These are phyloP conservation scores for Aspergillus bertholletiae DNA, from an alignment of 495 filamentous ascomycete genomes.

Conservation along the genomic window DNA sequence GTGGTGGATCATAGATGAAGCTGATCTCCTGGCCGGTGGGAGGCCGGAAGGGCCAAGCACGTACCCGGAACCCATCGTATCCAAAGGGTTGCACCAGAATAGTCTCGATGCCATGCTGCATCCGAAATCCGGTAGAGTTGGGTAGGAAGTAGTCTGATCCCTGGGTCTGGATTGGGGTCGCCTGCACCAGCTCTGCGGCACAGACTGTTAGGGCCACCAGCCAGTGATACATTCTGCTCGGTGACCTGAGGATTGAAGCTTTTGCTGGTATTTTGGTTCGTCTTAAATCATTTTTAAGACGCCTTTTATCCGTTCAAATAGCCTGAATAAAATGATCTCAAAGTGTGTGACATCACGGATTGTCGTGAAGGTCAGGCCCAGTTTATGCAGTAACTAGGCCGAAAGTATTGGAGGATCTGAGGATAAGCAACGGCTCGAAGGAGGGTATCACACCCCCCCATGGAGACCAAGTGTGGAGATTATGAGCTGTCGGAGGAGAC, in stretches of 20 bases:
- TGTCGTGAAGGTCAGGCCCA: too few relatives aligned
- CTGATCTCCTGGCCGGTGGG: constrained; percentile 24
- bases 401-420: background rate
- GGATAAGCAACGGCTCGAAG: background rate
- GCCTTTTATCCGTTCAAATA: background rate
- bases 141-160: constrained; percentile 12
- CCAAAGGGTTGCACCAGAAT: constrained; percentile 29
- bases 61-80: constrained; percentile 29
- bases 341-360: background rate
- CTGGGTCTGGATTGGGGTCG: background rate
- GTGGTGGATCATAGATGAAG: constrained; percentile 28
- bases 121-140: constrained; percentile 22
- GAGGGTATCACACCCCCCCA: background rate
- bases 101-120: constrained; percentile 29
- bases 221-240: background rate
- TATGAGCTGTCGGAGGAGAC: background rate
- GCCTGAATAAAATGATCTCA: background rate
- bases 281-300: background rate
- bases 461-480: background rate
- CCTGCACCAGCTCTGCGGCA: background rate
- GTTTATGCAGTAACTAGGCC: too few relatives aligned
- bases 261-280: background rate
- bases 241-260: background rate
- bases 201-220: background rate
- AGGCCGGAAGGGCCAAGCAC: constrained; percentile 26